Evolutionary conservation across 495 filamentous ascomycete species (phyloP), one percentile per base, ranked within the genome.

Genomic region (Tuber melanosporum): DNA sequence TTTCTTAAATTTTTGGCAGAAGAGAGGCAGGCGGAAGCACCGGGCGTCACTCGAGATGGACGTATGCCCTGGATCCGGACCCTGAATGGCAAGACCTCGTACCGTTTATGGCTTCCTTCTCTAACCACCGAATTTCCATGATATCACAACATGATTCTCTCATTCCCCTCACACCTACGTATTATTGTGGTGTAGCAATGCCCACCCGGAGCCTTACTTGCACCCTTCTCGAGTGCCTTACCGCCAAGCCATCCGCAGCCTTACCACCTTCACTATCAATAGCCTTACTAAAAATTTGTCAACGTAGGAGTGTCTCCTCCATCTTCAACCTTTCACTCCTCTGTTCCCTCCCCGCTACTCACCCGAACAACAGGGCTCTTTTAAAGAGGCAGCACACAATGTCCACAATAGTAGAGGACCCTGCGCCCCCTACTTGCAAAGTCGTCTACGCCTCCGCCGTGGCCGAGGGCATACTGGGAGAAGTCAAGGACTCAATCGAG

Each of bases 391-490:
- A 36, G 57, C 57, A 1, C 57, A 36, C 57, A 36, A 66, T 66
- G 46, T 19, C 57, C n/a, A 47, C 26, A 26, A 26, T 62, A 26
- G 80, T 74, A 73, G 75, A 75, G 26, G 70, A 79, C 39, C 69
- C 76, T 26, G 70, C 73, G 62, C 87, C 87, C 70, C 86, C 92
- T 83, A 89, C 91, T 78, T 98, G 95, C 88, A 97, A 97, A 87
- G 93, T 97, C 76, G 88, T 99, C 81, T 88, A 94, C 77, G 92
- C 95, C 70, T 91, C 91, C 76, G 89, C 90, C 71, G 91, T 99
- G 80, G 94, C 94, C 43, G 76, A 92, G 86, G 87, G 86, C 72
- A 87, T 99, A 52, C 87, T 96, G 66, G 85, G 84, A 22, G 95
- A 98, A 85, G 93, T 97, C 69, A 86, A 87, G 71, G 88, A 91